Evolutionary conservation across 257 asterid genomes (phyloP).

Genomic region (Pogostemon cablin): DNA sequence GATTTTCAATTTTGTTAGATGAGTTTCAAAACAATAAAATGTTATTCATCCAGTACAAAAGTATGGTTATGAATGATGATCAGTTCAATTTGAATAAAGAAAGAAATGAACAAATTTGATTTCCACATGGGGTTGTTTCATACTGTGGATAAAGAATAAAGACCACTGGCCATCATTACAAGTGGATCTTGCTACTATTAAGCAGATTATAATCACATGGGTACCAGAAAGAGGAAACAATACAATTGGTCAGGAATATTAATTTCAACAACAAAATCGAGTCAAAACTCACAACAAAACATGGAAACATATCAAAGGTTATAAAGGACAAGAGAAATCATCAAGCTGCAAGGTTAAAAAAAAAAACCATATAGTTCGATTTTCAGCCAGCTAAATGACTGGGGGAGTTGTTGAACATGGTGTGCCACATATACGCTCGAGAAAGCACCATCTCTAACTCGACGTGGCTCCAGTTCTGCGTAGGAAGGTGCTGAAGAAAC

Average conservation of each 20-base stretch:
- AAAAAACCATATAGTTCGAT: neutral
- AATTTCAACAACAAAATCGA: conserved; percentile 24
- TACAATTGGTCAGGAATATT: conserved; percentile 16
- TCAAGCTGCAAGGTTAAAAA: neutral
- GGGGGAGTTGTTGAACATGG: conserved; percentile 87
- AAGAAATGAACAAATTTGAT: neutral
- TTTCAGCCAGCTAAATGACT: conserved; percentile 84
- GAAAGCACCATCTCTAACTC: conserved; percentile 96
- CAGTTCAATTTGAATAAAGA: no score
- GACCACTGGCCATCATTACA: neutral
- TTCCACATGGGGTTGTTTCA: neutral
- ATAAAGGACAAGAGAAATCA: neutral
- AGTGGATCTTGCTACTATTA: neutral
- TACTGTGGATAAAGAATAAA: neutral
- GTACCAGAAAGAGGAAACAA: conserved; percentile 5
- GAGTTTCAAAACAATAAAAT: neutral
- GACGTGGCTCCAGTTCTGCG: conserved; percentile 68
- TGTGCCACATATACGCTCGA: conserved; percentile 96
- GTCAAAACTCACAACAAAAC: conserved; percentile 13
- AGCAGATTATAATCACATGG: conserved; percentile 13
- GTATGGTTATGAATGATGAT: no score
- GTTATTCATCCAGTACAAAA: no score
- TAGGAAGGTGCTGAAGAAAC: conserved; percentile 96
- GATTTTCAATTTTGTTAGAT: conserved; percentile 11
- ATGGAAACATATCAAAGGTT: neutral